phyloP scores from a whole-genome alignment of 352 stramenopile genomes.

The Pythium monospermum region DNA sequence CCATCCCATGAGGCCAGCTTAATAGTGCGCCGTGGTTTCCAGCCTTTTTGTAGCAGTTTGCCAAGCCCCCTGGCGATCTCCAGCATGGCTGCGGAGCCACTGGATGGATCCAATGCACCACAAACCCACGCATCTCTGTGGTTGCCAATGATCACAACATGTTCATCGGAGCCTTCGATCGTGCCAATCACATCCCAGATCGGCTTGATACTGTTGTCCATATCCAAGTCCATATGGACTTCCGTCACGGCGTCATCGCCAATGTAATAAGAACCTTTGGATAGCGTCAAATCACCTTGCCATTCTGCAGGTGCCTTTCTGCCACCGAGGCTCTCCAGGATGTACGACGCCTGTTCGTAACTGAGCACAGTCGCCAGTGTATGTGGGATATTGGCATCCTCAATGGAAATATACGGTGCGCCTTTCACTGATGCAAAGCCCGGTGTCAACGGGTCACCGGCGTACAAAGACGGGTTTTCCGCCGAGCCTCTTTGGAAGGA shows the following conservation, averaged over 20 bases:
- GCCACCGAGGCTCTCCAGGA: conserved; percentile 62
- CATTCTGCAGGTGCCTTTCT: conserved; percentile 44
- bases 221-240: conserved; percentile 49
- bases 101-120: conserved; percentile 80
- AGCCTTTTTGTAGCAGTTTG: conserved; percentile 51
- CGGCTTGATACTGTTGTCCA: conserved; percentile 67
- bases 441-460: conserved; percentile 57
- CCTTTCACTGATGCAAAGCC: conserved; percentile 24
- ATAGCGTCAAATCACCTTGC: conserved; percentile 52
- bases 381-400: conserved; percentile 53
- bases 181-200: conserved; percentile 88
- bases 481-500: conserved; percentile 83
- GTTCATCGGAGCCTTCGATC: conserved; percentile 48
- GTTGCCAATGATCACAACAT: conserved; percentile 82
- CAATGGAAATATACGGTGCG: conserved; percentile 26
- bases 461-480: conserved; percentile 74
- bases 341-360: conserved; percentile 73
- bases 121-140: conserved; percentile 90
- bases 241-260: conserved; percentile 55
- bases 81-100: conserved; percentile 64
- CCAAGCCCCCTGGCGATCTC: conserved; percentile 77
- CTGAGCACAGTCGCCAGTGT: conserved; percentile 63
- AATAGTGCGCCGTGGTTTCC: conserved; percentile 66
- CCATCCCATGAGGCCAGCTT: conserved; percentile 80
- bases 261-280: conserved; percentile 55